Evolutionary conservation across 345 rosid genomes (phyloP).

Genomic region (Lenwebbia sp.): DNA sequence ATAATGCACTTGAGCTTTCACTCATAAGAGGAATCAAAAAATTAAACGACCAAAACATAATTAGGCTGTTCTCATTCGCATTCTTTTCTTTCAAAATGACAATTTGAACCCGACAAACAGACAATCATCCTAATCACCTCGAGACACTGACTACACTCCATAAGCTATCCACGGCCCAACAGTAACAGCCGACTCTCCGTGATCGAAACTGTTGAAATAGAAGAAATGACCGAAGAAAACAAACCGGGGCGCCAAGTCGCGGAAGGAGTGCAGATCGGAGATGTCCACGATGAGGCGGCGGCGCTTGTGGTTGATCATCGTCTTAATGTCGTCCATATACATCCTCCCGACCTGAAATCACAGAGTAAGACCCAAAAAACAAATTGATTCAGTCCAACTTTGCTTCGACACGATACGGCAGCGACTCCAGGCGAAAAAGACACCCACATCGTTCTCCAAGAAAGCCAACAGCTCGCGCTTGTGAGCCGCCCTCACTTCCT

Average conservation of each 20-base stretch:
- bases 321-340: slow-evolving; percentile 72
- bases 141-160: background rate
- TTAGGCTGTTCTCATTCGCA: background rate
- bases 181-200: background rate
- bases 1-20: background rate
- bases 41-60: background rate
- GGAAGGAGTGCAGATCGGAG: slow-evolving; percentile 73
- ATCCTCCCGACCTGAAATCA: slow-evolving; percentile 20
- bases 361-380: background rate
- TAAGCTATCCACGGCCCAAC: background rate
- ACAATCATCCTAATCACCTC: background rate
- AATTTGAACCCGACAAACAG: background rate
- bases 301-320: slow-evolving; percentile 80
- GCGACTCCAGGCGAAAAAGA: background rate
- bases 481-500: slow-evolving; percentile 53
- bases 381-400: background rate
- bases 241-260: slow-evolving; percentile 65
- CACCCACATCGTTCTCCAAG: slow-evolving; percentile 53
- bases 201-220: no score
- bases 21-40: background rate
- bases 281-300: slow-evolving; percentile 87
- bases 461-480: slow-evolving; percentile 77
- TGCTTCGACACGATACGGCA: background rate
- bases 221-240: background rate
- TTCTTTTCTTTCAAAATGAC: background rate